Evolutionary conservation across 1,284 basidiomycete species (phyloP), one percentile per base, ranked within the genome.

Genomic region (Hemileia vastatrix): DNA sequence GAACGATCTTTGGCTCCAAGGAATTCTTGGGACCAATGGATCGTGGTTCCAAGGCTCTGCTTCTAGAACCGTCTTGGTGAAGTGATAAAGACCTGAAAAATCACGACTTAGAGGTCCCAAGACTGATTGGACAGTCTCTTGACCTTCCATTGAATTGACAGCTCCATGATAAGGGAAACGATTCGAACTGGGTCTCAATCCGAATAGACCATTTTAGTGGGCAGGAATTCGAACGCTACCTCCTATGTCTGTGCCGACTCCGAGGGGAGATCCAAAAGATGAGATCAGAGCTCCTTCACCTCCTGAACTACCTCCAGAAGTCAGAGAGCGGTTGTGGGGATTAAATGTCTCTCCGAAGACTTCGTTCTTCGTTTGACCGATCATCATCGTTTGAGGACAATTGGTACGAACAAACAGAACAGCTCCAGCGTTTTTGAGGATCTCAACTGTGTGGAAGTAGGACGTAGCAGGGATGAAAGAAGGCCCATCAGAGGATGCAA

Each of bases 341-440:
- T 87, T 88, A 32, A 78, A 65, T 0, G 87, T 89, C 57, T 84
- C 80, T 1, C 86, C 86, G 68, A 86, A 88, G 33, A 83, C 75
- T 63, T 81, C 79, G 71, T 53, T 80, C 79, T 79, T 80, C 65
- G 67, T 57, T 69, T 70, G 21, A 36, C 53, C 50, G 61, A 27
- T 54, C 69, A 82, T 72, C 50, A 86, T 72, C 2, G 84, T 83
- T 70, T 86, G 85, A 0, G 85, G 85, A 13, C 86, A 79, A 64
- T 87, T 87, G 1, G 85, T 87, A 56, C 83, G 81, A 15, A 86
- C 83, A 65, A 83, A 87, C 1, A 81, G 82, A 5, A 86, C 80
- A 0, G 85, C 86, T 0, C 86, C 86, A 78, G 80, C 80, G 54
- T 77, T 76, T 54, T 79, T 78, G 54, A 83, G 72, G 53, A 82